Conservation (phyloP, 129 eudicot species). For the Arctium lappa region DNA sequence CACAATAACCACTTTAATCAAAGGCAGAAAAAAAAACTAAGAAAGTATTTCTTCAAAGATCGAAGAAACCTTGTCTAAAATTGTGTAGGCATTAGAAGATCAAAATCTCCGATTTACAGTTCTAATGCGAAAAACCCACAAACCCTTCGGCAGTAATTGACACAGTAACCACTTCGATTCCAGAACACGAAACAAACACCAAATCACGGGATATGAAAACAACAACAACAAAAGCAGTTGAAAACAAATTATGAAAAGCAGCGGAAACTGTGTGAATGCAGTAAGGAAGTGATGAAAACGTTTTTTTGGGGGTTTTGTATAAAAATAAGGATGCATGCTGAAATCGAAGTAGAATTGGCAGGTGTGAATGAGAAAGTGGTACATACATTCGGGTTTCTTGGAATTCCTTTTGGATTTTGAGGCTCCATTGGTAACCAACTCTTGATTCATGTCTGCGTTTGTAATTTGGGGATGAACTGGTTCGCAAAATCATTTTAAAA, state of each 20-base stretch:
- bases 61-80: neutral
- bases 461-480: slow-evolving; percentile 27
- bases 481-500: neutral
- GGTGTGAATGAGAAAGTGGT: neutral
- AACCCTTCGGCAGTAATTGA: slow-evolving; percentile 3
- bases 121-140: neutral
- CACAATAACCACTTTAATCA: neutral
- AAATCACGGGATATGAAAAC: neutral
- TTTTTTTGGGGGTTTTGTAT: neutral
- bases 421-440: slow-evolving; percentile 28
- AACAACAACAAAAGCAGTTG: neutral
- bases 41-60: neutral
- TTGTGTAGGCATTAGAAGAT: neutral
- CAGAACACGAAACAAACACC: slow-evolving; percentile 1
- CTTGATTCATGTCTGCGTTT: slow-evolving; percentile 19
- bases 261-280: neutral
- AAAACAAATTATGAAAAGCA: neutral
- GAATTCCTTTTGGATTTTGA: slow-evolving; percentile 38
- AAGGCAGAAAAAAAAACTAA: neutral
- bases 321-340: neutral
- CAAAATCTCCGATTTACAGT: neutral
- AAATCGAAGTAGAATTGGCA: neutral
- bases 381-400: slow-evolving; percentile 59
- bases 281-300: neutral
- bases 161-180: slow-evolving; percentile 3